These are phyloP conservation scores for Monosporascus sp. DNA, from an alignment of 2,329 filamentous ascomycete species.

Conservation along the genomic window DNA sequence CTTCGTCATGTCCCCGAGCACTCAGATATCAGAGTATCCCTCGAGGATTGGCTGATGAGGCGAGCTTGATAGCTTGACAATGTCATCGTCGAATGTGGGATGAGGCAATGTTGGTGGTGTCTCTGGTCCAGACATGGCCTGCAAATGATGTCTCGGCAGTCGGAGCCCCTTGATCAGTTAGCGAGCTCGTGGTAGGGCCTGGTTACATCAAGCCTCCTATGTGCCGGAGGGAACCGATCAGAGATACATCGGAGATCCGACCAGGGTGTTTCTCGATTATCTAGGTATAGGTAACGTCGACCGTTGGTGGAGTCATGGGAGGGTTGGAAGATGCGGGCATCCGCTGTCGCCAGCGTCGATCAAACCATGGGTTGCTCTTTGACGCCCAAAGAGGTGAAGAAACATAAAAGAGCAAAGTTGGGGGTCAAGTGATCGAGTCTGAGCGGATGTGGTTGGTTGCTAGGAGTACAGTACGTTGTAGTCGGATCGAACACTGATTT, in stretches of 20 bases:
- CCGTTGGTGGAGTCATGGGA: slow-evolving; percentile 10
- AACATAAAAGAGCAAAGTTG: slow-evolving; percentile 1
- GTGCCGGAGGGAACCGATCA: slow-evolving; percentile 12
- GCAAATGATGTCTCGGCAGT: slow-evolving; percentile 12
- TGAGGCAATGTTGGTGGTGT: background rate
- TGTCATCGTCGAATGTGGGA: background rate
- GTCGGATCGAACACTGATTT: background rate
- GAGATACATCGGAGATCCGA: slow-evolving; percentile 7
- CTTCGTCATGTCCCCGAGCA: slow-evolving; percentile 8
- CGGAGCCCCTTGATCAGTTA: background rate
- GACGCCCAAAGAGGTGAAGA: slow-evolving; percentile 9
- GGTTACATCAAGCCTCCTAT: slow-evolving; percentile 10
- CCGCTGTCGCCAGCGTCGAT: slow-evolving; percentile 13
- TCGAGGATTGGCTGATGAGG: background rate
- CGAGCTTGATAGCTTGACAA: background rate
- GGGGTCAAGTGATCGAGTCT: background rate
- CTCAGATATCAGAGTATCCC: slow-evolving; percentile 13
- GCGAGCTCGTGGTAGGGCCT: slow-evolving; percentile 7
- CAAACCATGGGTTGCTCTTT: slow-evolving; percentile 3
- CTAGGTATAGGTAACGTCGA: slow-evolving; percentile 3
- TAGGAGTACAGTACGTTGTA: background rate
- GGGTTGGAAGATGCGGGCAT: slow-evolving; percentile 16
- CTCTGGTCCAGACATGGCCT: slow-evolving; percentile 7
- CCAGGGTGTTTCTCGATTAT: slow-evolving; percentile 6
- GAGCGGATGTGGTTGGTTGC: background rate